These are phyloP conservation scores for Phytophthora vignae DNA, from an alignment of 352 stramenopile species.

Conservation along the genomic window DNA sequence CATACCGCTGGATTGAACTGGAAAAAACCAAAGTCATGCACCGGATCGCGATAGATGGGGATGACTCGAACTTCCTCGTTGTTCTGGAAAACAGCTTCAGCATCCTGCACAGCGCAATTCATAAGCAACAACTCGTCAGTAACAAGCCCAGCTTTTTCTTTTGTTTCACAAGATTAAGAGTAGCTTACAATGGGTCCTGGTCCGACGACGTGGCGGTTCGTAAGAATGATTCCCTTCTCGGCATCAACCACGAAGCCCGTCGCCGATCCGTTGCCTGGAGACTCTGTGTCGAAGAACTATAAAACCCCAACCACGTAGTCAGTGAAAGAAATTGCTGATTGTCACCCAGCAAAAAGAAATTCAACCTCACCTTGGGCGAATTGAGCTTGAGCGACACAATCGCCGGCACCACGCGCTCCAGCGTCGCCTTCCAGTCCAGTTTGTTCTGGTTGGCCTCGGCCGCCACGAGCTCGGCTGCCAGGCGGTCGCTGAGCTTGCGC, in stretches of 20 bases:
- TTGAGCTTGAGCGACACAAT: constrained; percentile 92
- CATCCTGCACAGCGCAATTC: constrained; percentile 52
- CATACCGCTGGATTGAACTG: constrained; percentile 86
- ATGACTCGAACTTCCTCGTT: constrained; percentile 94
- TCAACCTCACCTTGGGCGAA: constrained; percentile 70
- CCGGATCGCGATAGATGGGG: constrained; percentile 92
- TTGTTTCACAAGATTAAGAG: not conserved
- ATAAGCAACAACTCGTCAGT: not conserved
- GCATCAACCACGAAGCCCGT: constrained; percentile 95
- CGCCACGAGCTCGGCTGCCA: constrained; percentile 70
- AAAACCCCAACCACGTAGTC: constrained; percentile 29
- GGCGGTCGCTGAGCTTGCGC: constrained; percentile 67
- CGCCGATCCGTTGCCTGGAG: constrained; percentile 86
- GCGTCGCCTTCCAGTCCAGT: constrained; percentile 84
- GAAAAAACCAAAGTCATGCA: constrained; percentile 95
- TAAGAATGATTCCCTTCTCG: constrained; percentile 92
- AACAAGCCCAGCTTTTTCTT: not conserved
- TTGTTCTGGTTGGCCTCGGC: constrained; percentile 75
- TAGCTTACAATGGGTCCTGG: constrained; percentile 79
- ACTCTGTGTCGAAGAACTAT: constrained; percentile 92
- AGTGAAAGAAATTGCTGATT: constrained; percentile 8
- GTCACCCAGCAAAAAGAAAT: not conserved
- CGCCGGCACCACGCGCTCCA: constrained; percentile 84
- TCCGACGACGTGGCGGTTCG: constrained; percentile 93
- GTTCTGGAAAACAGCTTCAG: constrained; percentile 93